Conservation (phyloP, 1,139 yeast genomes). For the Geotrichum carabidarum region DNA sequence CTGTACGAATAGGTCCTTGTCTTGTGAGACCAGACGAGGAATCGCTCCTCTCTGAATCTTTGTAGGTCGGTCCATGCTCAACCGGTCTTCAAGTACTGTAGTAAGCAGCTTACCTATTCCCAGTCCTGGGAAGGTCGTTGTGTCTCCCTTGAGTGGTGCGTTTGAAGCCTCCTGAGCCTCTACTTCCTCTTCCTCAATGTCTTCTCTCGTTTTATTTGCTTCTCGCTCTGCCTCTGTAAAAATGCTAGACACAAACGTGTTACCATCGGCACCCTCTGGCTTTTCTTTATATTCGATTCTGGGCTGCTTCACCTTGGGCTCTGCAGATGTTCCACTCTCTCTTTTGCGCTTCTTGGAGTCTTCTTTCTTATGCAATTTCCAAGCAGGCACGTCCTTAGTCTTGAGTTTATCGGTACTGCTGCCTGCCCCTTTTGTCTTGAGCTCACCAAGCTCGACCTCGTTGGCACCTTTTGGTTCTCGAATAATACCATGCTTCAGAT, state of each 20-base stretch:
- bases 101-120: constrained; percentile 58
- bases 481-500: constrained; percentile 15
- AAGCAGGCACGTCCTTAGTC: constrained; percentile 4
- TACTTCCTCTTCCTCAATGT: constrained; percentile 42
- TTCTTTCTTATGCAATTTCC: constrained; percentile 17
- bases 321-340: neutral
- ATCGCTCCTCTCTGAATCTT: constrained; percentile 76
- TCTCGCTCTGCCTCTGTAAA: constrained; percentile 61
- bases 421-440: constrained; percentile 7
- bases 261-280: constrained; percentile 29
- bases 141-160: constrained; percentile 66
- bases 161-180: constrained; percentile 47
- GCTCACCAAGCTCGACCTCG: constrained; percentile 9
- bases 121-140: constrained; percentile 63
- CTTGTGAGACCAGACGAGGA: constrained; percentile 53
- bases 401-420: constrained; percentile 8
- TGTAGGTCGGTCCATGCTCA: constrained; percentile 70
- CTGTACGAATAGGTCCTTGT: constrained; percentile 72
- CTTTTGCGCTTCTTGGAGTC: constrained; percentile 12
- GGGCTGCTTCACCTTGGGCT: constrained; percentile 17
- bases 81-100: constrained; percentile 51
- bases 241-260: constrained; percentile 73
- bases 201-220: constrained; percentile 26
- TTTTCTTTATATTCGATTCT: constrained; percentile 21
- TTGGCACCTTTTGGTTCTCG: constrained; percentile 13